A percentile compares a stretch with the other conserved stretches of the same genome.
Conservation (phyloP, 305 asterid genomes). For the Solanum hybrid region DNA sequence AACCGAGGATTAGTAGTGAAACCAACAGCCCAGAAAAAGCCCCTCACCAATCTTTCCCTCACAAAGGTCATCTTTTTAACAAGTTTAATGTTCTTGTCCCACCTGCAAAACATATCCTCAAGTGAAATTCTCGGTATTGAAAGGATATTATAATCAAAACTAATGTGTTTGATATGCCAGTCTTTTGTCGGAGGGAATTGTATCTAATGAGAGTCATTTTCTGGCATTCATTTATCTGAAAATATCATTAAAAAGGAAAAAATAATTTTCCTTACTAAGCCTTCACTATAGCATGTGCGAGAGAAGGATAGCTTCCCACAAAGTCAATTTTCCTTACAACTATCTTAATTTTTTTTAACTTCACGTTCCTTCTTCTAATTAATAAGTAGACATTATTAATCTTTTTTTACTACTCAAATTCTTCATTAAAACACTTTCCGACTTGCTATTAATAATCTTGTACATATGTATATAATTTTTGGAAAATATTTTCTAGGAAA, state of each 20-base stretch:
- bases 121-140: background rate
- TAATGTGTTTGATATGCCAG: background rate
- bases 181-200: background rate
- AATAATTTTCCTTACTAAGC: background rate
- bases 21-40: conserved; percentile 47
- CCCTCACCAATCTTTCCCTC: conserved; percentile 42
- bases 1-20: conserved; percentile 22
- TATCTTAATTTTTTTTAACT: background rate
- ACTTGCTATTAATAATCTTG: background rate
- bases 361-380: background rate
- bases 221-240: background rate
- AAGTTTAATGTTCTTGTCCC: conserved; percentile 35
- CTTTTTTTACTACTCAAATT: background rate
- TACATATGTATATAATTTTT: background rate
- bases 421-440: background rate
- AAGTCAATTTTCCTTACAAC: background rate
- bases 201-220: background rate
- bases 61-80: conserved; percentile 36
- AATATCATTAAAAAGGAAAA: background rate
- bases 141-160: background rate
- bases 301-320: background rate
- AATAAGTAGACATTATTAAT: background rate
- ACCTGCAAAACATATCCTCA: conserved; percentile 17
- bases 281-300: background rate
- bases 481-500: background rate